These are phyloP conservation scores for Podospora tetraspora DNA, from an alignment of 495 filamentous ascomycete species.

Conservation along the genomic window DNA sequence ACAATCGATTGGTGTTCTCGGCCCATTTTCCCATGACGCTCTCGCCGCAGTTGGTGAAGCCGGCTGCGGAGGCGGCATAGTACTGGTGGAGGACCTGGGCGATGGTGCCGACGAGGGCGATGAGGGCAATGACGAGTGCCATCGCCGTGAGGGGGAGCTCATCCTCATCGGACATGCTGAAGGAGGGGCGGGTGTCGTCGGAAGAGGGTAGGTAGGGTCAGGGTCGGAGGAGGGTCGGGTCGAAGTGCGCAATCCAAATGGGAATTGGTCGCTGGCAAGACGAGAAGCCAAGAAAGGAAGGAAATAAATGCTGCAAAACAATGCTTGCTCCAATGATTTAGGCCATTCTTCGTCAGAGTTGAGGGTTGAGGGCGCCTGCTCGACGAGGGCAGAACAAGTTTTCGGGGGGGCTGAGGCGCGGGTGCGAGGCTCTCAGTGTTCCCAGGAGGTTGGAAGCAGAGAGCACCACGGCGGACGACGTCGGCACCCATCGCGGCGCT, in stretches of 20 bases:
- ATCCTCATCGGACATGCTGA: constrained; percentile 4
- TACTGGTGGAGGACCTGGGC: constrained; percentile 43
- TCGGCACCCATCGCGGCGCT: not conserved
- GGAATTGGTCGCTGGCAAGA: not conserved
- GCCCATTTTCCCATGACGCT: constrained; percentile 45
- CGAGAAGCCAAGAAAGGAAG: not conserved
- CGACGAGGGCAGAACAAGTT: not conserved
- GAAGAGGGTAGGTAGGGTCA: not conserved
- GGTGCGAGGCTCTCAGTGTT: not conserved
- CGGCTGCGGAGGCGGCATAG: constrained; percentile 35
- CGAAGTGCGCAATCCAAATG: not conserved
- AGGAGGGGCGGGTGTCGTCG: not conserved
- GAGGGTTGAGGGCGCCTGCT: not conserved
- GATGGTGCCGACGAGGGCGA: constrained; percentile 36
- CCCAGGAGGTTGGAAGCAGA: not conserved
- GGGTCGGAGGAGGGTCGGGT: not conserved
- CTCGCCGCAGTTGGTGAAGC: constrained; percentile 37
- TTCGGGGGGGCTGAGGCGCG: not conserved
- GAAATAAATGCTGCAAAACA: not conserved
- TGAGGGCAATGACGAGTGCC: constrained; percentile 33
- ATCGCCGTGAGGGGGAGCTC: constrained; percentile 21
- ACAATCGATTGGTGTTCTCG: constrained; percentile 35
- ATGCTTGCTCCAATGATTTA: not conserved
- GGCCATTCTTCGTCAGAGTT: not conserved
- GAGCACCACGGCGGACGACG: not conserved